Base-by-base conservation (phyloP, 2,329 filamentous ascomycete genomes). In the Alternaria burnsii region DNA sequence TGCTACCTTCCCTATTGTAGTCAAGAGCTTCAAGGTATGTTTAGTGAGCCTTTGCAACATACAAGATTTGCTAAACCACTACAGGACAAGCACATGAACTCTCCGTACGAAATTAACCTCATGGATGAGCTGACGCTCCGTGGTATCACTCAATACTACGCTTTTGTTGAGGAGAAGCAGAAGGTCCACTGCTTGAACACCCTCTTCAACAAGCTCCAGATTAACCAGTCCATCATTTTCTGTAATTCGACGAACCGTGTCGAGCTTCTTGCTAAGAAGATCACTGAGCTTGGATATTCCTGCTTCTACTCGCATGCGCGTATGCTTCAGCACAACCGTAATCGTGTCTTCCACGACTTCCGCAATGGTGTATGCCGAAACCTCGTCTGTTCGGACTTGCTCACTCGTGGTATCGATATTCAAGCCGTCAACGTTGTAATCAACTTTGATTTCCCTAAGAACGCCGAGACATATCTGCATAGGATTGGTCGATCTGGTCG, bases 161-260 rank as follows among this genome's bases (percentile, higher is more conserved):
- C 95, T 42, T 99, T 98, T 71, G 96, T 99, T 53, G 95, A 99
- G 81, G 95, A 99, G 82, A 97, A 97, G 83, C 93, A 97, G 78
- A 99, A 99, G 83, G 95, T 99, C 20, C 96, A 99, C 82, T 99
- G 95, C 79, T 83, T 99, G 68, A 99, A 99, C 84, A 99, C 95
- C 0, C 89, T 99, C 66, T 99, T 99, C 85, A 97, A 94, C 71
- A 97, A 97, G 82, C 88, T 99, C 16, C 94, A 99, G 81, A 99
- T 99, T 83, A 99, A 99, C 82, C 95, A 99, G 84, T 99, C 96
- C 65, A 99, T 99, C 83, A 99, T 99, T 78, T 99, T 99, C 84
- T 99, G 95, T 83, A 99, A 99, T 82, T 99, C 95, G 41, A 99
- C 95, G 55, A 98, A 98, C 80, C 92, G 95, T 68, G 95, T 99